A percentile compares a stretch with the other conserved stretches of the same genome.
phyloP scores from a whole-genome alignment of 106 monocot genomes.

The Acorus calamus region DNA sequence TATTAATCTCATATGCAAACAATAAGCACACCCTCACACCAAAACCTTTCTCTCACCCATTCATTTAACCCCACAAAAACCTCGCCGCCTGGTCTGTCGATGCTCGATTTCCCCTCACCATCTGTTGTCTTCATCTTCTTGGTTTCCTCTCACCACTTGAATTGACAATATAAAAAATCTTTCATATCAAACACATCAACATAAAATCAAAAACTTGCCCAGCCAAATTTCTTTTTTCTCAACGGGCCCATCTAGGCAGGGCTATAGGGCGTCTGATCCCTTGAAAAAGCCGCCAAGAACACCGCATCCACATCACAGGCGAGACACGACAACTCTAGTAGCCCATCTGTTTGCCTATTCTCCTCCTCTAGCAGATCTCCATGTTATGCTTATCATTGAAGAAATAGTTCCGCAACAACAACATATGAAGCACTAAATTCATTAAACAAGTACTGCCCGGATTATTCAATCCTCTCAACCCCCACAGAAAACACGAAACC shows the following conservation, averaged over 20 bases:
- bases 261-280: slow-evolving; percentile 44
- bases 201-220: too few species aligned
- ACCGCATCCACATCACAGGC: slow-evolving; percentile 34
- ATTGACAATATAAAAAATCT: too few species aligned
- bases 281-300: slow-evolving; percentile 37
- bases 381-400: slow-evolving; percentile 20
- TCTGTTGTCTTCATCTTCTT: too few species aligned
- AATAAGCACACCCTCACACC: too few species aligned
- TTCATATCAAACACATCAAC: too few species aligned
- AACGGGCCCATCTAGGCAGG: slow-evolving; percentile 13
- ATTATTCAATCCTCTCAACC: slow-evolving; percentile 57
- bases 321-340: slow-evolving; percentile 24
- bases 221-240: too few species aligned
- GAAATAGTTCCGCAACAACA: slow-evolving; percentile 39
- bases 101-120: too few species aligned
- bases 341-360: slow-evolving; percentile 13
- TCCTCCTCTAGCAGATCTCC: slow-evolving; percentile 25
- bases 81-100: too few species aligned
- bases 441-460: slow-evolving; percentile 64
- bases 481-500: slow-evolving; percentile 11
- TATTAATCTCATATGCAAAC: too few species aligned
- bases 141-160: too few species aligned
- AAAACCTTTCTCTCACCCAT: too few species aligned
- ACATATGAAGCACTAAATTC: slow-evolving; percentile 54
- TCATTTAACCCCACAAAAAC: too few species aligned